Evolutionary conservation across 2,329 filamentous ascomycete genomes (phyloP), one percentile per base, ranked within the genome.

Genomic region (Fusarium falciforme): DNA sequence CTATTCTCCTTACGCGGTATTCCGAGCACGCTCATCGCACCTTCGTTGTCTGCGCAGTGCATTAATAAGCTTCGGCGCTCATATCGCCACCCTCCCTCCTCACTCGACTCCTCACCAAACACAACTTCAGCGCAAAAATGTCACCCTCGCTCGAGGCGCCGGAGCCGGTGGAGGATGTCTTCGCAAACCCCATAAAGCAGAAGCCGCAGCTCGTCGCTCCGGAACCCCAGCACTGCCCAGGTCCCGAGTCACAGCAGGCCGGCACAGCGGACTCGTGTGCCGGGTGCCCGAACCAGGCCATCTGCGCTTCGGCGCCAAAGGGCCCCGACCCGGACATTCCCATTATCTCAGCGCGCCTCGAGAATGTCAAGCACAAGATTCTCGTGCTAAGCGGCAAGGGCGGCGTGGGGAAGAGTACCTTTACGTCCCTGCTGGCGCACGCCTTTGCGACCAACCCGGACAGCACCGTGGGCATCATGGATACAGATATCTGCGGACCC

Each of bases 401-500:
- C 71, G 96, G 96, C 55, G 96, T 99, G 1, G 96, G 96, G 9
- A 99, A 99, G 85, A 96, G 93, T 76, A 98, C 96, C 0, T 97
- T 98, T 80, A 96, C 94, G 4, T 93, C 92, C 2, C 90, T 98
- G 78, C 90, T 98, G 20, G 93, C 94, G 3, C 94, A 98, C 81
- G 95, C 94, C 2, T 97, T 99, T 78, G 94, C 96, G 2, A 90
- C 90, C 16, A 94, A 97, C 82, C 91, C 92, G 0, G 90, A 92
- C 54, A 92, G 87, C 66, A 94, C 91, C 1, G 94, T 99, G 31
- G 96, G 96, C 22, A 92, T 99, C 77, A 98, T 98, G 94, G 96
- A 99, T 83, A 97, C 96, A 8, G 96, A 99, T 83, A 98, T 99
- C 72, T 98, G 95, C 84, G 96, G 96, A 0, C 96, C 96, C 1